Evolutionary conservation across 176 grass and related monocot species (phyloP).

Genomic region (Aegilops umbellulata): DNA sequence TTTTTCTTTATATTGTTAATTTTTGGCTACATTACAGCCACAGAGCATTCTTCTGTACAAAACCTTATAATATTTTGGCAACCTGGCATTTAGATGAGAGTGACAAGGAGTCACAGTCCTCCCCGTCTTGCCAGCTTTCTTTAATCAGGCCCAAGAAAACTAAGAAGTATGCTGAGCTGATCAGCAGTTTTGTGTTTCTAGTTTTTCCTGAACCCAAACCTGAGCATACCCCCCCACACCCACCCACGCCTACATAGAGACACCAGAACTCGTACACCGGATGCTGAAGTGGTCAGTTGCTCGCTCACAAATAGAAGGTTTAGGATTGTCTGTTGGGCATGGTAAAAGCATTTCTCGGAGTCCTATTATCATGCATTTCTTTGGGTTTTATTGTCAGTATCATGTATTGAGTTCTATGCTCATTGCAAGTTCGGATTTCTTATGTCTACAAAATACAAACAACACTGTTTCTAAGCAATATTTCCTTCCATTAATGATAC

Average conservation of each 20-base stretch:
- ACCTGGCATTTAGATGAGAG: background rate
- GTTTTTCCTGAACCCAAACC: background rate
- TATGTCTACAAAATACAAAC: background rate
- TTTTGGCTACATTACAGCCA: background rate
- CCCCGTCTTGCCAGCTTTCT: background rate
- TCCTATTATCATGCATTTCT: background rate
- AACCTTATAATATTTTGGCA: background rate
- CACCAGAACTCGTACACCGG: background rate
- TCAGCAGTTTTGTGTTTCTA: background rate
- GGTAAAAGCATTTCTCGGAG: background rate
- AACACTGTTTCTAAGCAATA: background rate
- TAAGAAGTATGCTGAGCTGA: background rate
- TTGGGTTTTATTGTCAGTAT: background rate
- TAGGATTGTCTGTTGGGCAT: background rate
- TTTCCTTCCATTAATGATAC: background rate
- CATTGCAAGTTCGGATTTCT: background rate
- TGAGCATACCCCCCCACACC: background rate
- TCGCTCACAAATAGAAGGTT: background rate
- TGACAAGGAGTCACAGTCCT: background rate
- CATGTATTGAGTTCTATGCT: background rate
- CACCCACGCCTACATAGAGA: background rate
- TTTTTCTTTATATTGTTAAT: background rate
- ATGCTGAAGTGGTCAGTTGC: background rate
- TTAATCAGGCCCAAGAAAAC: slow-evolving; percentile 7
- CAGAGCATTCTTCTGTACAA: background rate